Percentiles rank a stretch among this genome's conserved stretches.
Conservation (phyloP, 306 rosid genomes). For the Lagenaria siceraria region DNA sequence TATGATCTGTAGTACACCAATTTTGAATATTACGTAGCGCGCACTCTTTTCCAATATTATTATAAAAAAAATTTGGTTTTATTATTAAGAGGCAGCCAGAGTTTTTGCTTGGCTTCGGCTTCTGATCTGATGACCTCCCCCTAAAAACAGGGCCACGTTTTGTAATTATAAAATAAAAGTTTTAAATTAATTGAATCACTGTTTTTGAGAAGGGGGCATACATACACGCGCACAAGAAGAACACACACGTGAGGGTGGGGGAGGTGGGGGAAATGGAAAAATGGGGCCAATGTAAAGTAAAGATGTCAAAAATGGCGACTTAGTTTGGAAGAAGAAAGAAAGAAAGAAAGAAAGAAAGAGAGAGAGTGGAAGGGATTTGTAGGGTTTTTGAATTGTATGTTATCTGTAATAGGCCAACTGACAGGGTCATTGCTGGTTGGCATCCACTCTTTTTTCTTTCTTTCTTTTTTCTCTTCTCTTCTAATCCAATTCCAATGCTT, state of each 20-base stretch:
- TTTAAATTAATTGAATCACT: no score
- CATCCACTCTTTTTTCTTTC: neutral
- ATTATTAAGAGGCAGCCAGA: neutral
- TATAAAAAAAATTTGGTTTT: no score
- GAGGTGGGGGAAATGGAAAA: no score
- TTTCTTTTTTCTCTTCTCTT: neutral
- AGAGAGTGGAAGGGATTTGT: neutral
- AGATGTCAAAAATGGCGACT: constrained; percentile 4
- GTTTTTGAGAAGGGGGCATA: no score
- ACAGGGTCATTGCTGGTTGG: neutral
- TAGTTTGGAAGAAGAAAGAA: neutral
- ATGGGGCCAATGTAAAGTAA: neutral
- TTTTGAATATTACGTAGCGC: neutral
- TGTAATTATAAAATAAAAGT: no score
- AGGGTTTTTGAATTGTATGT: neutral
- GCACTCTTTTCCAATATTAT: neutral
- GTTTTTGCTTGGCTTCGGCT: neutral
- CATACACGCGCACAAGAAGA: neutral
- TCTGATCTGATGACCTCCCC: neutral
- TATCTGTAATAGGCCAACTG: neutral
- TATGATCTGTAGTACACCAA: neutral
- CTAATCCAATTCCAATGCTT: neutral
- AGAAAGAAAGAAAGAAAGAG: neutral
- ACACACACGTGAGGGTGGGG: neutral
- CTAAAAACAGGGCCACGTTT: neutral